Conservation (phyloP, 2,329 filamentous ascomycete species). For the Xylaria multiplex region DNA sequence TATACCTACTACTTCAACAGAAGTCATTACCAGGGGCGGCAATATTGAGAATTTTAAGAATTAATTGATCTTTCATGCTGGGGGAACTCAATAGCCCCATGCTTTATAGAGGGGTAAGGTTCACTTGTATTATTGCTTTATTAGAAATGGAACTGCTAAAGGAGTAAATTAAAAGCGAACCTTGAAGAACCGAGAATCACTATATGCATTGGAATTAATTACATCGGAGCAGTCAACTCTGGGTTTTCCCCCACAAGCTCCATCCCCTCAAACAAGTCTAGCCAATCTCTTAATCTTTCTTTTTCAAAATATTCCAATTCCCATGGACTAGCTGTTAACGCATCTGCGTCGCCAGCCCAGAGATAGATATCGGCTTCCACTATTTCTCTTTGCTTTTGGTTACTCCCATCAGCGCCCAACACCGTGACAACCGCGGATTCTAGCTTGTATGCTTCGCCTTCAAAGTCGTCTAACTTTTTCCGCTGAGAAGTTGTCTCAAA, state of each 20-base stretch:
- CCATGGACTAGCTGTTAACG: constrained; percentile 41
- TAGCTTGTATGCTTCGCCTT: constrained; percentile 37
- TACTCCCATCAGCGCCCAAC: constrained; percentile 22
- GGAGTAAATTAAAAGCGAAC: too few relatives aligned
- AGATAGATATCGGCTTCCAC: constrained; percentile 49
- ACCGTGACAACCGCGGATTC: constrained; percentile 35
- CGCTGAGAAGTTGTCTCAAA: constrained; percentile 43
- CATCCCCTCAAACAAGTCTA: constrained; percentile 42
- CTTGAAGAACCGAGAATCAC: too few relatives aligned
- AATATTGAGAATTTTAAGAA: too few relatives aligned
- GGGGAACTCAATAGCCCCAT: too few relatives aligned
- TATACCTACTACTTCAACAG: too few relatives aligned
- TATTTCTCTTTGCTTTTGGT: constrained; percentile 13
- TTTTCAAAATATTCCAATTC: constrained; percentile 42
- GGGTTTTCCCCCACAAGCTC: constrained; percentile 29
- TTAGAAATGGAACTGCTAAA: too few relatives aligned
- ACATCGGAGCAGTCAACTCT: background rate
- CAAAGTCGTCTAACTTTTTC: constrained; percentile 50
- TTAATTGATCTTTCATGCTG: too few relatives aligned
- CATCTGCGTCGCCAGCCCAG: constrained; percentile 41
- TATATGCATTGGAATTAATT: too few relatives aligned
- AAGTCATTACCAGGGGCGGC: too few relatives aligned
- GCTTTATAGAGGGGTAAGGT: too few relatives aligned
- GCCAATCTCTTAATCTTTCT: constrained; percentile 46
- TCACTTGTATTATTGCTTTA: too few relatives aligned